These are phyloP conservation scores for Bauhinia variegata DNA, from an alignment of 306 rosid genomes.

Conservation along the genomic window DNA sequence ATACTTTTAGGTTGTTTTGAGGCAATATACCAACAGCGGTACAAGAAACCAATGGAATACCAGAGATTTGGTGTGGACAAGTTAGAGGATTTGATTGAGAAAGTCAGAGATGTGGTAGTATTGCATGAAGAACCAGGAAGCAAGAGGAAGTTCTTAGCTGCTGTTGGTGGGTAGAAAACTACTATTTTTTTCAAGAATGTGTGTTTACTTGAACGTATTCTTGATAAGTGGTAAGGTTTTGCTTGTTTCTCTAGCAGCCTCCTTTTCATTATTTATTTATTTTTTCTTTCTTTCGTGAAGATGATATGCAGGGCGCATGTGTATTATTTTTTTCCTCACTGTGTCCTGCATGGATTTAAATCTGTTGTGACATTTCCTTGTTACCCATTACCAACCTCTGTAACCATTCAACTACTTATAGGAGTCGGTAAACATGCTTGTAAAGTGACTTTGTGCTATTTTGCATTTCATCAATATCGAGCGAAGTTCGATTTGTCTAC, in stretches of 20 bases:
- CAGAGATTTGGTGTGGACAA: constrained; percentile 61
- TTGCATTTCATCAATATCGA: neutral
- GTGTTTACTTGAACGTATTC: constrained; percentile 29
- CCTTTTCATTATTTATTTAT: constrained; percentile 24
- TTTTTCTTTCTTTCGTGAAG: constrained; percentile 24
- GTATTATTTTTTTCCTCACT: constrained; percentile 47
- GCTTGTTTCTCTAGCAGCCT: constrained; percentile 34
- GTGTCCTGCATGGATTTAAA: constrained; percentile 61
- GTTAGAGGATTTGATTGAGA: constrained; percentile 78
- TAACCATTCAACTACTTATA: constrained; percentile 32
- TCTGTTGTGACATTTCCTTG: constrained; percentile 36
- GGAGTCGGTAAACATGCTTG: constrained; percentile 28
- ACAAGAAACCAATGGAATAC: constrained; percentile 75
- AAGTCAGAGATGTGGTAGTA: constrained; percentile 71
- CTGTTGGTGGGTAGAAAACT: constrained; percentile 55
- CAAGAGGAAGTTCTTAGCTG: constrained; percentile 74
- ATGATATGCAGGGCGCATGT: constrained; percentile 47
- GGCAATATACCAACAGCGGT: constrained; percentile 74
- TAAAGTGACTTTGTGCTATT: constrained; percentile 9
- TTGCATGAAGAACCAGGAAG: constrained; percentile 80
- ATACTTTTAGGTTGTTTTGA: constrained; percentile 76
- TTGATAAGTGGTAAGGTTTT: constrained; percentile 8
- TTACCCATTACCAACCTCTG: constrained; percentile 36
- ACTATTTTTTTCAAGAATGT: constrained; percentile 30
- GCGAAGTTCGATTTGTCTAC: too few species aligned